Conservation (phyloP, 495 filamentous ascomycete species). For the Penicillium alfredii region DNA sequence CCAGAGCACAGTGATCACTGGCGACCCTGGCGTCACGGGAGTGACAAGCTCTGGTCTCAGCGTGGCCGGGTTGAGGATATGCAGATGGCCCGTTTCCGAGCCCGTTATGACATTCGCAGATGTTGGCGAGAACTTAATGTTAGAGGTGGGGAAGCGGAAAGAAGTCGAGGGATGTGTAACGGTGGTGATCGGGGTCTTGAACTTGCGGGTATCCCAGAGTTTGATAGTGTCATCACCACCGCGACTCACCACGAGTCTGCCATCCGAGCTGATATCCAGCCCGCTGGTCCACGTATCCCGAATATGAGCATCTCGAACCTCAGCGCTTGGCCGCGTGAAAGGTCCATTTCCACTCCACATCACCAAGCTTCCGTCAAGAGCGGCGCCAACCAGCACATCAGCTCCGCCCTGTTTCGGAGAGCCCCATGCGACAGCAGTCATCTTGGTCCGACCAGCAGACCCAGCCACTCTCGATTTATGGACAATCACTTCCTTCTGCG, state of each 20-base stretch:
- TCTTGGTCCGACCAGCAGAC: slow-evolving; percentile 82
- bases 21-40: slow-evolving; percentile 73
- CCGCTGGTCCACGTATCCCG: slow-evolving; percentile 87
- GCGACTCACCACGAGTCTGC: slow-evolving; percentile 78
- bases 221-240: slow-evolving; percentile 86
- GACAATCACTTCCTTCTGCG: slow-evolving; percentile 88
- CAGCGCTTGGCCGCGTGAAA: slow-evolving; percentile 75
- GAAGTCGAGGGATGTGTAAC: slow-evolving; percentile 79
- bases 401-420: slow-evolving; percentile 65
- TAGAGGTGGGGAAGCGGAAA: slow-evolving; percentile 71
- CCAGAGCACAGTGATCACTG: slow-evolving; percentile 83
- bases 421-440: slow-evolving; percentile 93
- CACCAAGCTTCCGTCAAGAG: slow-evolving; percentile 82
- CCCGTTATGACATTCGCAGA: slow-evolving; percentile 81
- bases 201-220: slow-evolving; percentile 95
- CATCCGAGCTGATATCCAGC: slow-evolving; percentile 86
- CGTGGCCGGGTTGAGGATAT: slow-evolving; percentile 90
- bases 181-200: slow-evolving; percentile 78
- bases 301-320: slow-evolving; percentile 79
- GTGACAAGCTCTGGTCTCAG: slow-evolving; percentile 77
- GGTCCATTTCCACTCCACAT: slow-evolving; percentile 91
- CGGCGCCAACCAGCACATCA: slow-evolving; percentile 78
- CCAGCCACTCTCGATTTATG: slow-evolving; percentile 85
- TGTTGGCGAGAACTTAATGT: slow-evolving; percentile 83
- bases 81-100: slow-evolving; percentile 77